phyloP scores from a whole-genome alignment of 768 basidiomycete species.

The Butyriboletus loyo region DNA sequence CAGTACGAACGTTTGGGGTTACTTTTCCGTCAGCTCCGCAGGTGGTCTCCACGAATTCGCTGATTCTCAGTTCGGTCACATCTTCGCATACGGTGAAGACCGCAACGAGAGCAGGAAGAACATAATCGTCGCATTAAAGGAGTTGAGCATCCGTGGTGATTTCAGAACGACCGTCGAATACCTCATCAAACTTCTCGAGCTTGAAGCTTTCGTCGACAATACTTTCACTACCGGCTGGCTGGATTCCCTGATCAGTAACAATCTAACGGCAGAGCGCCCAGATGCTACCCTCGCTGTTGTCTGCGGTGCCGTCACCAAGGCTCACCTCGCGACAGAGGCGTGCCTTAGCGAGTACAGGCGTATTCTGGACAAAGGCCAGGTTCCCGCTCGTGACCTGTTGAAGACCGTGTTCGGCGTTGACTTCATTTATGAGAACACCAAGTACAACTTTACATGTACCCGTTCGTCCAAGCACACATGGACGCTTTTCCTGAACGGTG shows the following conservation, averaged over 20 bases:
- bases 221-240: conserved; percentile 99
- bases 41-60: conserved; percentile 99
- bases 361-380: conserved; percentile 96
- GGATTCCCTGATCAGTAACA: conserved; percentile 94
- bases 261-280: conserved; percentile 95
- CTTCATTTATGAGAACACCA: conserved; percentile 94
- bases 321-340: conserved; percentile 83
- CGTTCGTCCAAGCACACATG: conserved; percentile 85
- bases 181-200: conserved; percentile 94
- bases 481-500: conserved; percentile 96
- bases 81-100: conserved; percentile 98
- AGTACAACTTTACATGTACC: conserved; percentile 94
- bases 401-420: conserved; percentile 97
- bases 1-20: conserved; percentile 99
- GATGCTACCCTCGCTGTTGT: conserved; percentile 91
- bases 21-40: conserved; percentile 94
- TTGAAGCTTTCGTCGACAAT: conserved; percentile 95
- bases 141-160: conserved; percentile 97
- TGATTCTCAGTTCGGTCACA: conserved; percentile 98
- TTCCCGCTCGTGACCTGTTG: conserved; percentile 88
- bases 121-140: conserved; percentile 99
- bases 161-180: conserved; percentile 99
- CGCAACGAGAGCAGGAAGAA: conserved; percentile 95
- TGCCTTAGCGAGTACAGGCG: conserved; percentile 94
- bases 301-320: conserved; percentile 95